Base-by-base conservation (phyloP, 73 alveolate species). In the Paramecium sexaurelia region DNA sequence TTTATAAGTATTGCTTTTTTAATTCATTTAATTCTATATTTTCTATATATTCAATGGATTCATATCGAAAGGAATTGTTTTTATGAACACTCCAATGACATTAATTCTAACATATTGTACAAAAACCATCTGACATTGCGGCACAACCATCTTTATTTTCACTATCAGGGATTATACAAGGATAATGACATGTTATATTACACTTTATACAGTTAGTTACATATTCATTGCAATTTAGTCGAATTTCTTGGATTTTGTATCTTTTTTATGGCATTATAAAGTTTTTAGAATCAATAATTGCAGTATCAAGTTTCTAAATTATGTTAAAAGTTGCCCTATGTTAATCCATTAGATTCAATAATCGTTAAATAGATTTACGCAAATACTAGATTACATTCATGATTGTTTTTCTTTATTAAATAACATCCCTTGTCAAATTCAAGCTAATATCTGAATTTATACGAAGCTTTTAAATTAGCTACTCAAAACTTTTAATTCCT, bases 121-220 rank as follows among this genome's bases (percentile, higher is more conserved):
- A 85, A 1, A 37, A 43, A 7, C 83, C 93, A 37, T 57, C 47
- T 6, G 33, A 33, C 40, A 91, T 84, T 36, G 93, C 95, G 33
- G 68, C 6, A 84, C 93, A 92, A 2, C 33, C 19, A 1, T 7
- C 22, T 84, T 56, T 55, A 19, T 92, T 66, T 10, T 8, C 6
- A 37, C 84, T 39, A 27, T 55, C 85, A 3, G 93, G 43, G 22
- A 47, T 35, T 1, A 24, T 1, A 27, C 95, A 91, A 29, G 55
- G 78, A 20, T 84, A 68, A 92, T 84, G 93, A 68, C 95, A 92
- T 0, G 93, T 92, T 2, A 27, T 9, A 57, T 92, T 55, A 92
- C 93, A 92, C 13, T 35, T 84, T 0, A 56, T 10, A 27, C 94
- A 90, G 29, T 67, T 90, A 13, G 92, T 90, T 33, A 85, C 57